Evolutionary conservation across 371 early-diverging fungal species (phyloP).

Genomic region (Haplosporangium sp.): DNA sequence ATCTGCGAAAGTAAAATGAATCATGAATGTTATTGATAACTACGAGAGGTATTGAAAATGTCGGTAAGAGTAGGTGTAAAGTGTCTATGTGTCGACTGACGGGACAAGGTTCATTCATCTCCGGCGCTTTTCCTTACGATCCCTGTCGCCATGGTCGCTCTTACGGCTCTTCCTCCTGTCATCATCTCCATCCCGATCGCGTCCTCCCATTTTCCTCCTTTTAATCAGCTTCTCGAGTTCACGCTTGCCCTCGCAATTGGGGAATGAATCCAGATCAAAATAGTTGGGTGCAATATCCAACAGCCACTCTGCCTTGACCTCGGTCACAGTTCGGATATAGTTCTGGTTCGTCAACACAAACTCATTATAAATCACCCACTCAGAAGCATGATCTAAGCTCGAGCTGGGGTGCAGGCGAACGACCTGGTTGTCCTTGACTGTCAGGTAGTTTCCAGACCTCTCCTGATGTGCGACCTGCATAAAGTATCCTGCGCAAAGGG

Average conservation of each 20-base stretch:
- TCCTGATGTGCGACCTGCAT: conserved; percentile 98
- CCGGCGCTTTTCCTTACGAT: conserved; percentile 52
- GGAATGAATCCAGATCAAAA: conserved; percentile 87
- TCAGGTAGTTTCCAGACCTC: conserved; percentile 89
- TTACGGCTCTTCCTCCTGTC: conserved; percentile 42
- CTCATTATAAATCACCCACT: conserved; percentile 98
- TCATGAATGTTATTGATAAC: too few species aligned
- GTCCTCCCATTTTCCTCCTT: conserved; percentile 50
- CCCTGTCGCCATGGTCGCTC: conserved; percentile 38
- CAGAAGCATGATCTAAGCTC: conserved; percentile 87
- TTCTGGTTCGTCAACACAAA: conserved; percentile 96
- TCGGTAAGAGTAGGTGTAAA: not conserved
- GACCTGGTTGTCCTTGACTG: conserved; percentile 96
- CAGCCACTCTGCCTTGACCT: conserved; percentile 93
- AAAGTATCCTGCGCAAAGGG: conserved; percentile 92
- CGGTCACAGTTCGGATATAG: conserved; percentile 94
- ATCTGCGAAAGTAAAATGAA: too few species aligned
- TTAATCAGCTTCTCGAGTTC: conserved; percentile 71
- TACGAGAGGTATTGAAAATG: not conserved
- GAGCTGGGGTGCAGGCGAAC: conserved; percentile 96
- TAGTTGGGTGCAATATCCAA: conserved; percentile 90
- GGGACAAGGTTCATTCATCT: conserved; percentile 3
- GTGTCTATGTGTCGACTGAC: conserved; percentile 3
- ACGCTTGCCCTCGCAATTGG: conserved; percentile 91
- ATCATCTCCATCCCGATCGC: conserved; percentile 29